Evolutionary conservation across 352 stramenopile species (phyloP).

Genomic region (Globisporangium cylindrosporum): DNA sequence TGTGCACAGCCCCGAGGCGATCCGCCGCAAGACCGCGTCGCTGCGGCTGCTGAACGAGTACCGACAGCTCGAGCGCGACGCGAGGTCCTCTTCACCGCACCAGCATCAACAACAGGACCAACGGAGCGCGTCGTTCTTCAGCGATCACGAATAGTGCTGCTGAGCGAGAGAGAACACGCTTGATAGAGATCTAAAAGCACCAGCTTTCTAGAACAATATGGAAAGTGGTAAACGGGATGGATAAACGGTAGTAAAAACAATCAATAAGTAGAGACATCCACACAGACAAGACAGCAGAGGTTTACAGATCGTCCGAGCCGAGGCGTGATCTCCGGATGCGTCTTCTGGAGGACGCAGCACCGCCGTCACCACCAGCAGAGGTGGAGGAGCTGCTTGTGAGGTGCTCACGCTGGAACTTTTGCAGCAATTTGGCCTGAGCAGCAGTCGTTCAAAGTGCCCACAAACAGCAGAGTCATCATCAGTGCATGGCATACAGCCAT

Average conservation of each 20-base stretch:
- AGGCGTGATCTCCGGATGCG: slow-evolving; percentile 5
- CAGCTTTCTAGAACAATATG: neutral
- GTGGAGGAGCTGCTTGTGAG: slow-evolving; percentile 13
- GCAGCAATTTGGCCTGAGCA: slow-evolving; percentile 42
- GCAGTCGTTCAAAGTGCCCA: neutral
- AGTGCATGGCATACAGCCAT: neutral
- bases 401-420: slow-evolving; percentile 61
- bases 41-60: slow-evolving; percentile 68
- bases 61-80: slow-evolving; percentile 52
- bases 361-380: slow-evolving; percentile 18
- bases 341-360: slow-evolving; percentile 26
- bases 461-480: neutral
- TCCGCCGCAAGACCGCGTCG: slow-evolving; percentile 61
- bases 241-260: neutral
- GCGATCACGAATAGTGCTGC: slow-evolving; percentile 21
- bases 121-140: slow-evolving; percentile 13
- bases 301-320: slow-evolving; percentile 21
- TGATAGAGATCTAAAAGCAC: neutral
- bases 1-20: slow-evolving; percentile 53
- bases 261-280: neutral
- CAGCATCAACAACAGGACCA: slow-evolving; percentile 1
- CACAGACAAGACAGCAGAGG: neutral
- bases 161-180: neutral
- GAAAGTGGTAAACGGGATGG: neutral
- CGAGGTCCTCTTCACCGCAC: slow-evolving; percentile 15